Conservation (phyloP, 2,329 filamentous ascomycete genomes). For the Alternaria longipes region DNA sequence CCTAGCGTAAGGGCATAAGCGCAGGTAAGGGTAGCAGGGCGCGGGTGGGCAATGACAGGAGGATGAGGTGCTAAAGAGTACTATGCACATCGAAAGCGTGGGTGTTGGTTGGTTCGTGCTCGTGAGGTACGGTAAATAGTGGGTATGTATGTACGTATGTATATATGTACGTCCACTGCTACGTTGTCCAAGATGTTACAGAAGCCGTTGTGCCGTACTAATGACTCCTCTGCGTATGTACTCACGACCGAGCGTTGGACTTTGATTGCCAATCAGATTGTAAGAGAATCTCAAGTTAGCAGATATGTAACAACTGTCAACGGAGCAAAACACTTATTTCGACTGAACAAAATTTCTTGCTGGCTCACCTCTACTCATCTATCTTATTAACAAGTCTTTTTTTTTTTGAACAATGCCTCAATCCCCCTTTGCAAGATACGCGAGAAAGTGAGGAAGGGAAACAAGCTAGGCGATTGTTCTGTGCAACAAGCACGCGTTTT, state of each 20-base stretch:
- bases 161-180: not conserved
- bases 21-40: constrained; percentile 30
- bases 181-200: not conserved
- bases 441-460: constrained; percentile 8
- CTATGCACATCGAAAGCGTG: constrained; percentile 31
- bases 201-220: not conserved
- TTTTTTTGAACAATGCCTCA: not conserved
- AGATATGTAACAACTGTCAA: too few species aligned
- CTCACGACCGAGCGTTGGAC: too few species aligned
- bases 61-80: constrained; percentile 29
- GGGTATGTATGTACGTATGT: not conserved
- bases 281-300: too few species aligned
- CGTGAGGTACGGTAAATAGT: not conserved
- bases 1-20: constrained; percentile 21
- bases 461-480: constrained; percentile 19
- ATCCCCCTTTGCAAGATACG: not conserved
- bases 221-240: not conserved
- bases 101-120: too few species aligned
- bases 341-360: too few species aligned
- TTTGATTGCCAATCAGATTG: too few species aligned
- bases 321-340: too few species aligned
- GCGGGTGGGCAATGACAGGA: constrained; percentile 38
- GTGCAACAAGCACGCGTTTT: constrained; percentile 24
- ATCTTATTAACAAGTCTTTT: constrained; percentile 3
- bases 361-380: not conserved